phyloP scores from a whole-genome alignment of 2,329 filamentous ascomycete genomes.

The Metarhizium rileyi region DNA sequence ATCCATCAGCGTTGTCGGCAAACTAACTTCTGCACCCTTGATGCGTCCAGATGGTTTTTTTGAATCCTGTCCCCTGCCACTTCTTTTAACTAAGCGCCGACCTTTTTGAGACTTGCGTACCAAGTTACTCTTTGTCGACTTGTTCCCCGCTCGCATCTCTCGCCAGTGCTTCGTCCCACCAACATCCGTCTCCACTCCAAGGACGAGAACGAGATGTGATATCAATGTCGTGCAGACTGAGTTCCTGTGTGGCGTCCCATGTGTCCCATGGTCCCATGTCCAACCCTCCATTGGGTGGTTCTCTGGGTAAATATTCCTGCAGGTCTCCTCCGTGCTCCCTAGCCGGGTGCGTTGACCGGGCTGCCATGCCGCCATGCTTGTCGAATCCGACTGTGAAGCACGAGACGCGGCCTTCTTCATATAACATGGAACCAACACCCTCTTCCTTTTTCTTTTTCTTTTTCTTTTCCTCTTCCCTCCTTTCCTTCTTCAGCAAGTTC shows the following conservation, averaged over 20 bases:
- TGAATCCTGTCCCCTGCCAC: background rate
- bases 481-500: constrained; percentile 54
- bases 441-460: constrained; percentile 15
- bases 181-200: background rate
- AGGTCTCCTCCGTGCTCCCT: background rate
- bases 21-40: background rate
- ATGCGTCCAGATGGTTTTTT: background rate
- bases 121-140: background rate
- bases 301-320: background rate
- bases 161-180: background rate
- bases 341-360: background rate
- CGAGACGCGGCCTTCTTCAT: background rate
- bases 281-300: background rate
- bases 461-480: constrained; percentile 33
- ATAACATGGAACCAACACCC: constrained; percentile 3
- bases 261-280: background rate
- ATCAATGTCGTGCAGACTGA: background rate
- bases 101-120: background rate
- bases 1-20: background rate
- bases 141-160: background rate
- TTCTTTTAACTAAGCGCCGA: constrained; percentile 3
- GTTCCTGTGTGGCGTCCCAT: background rate
- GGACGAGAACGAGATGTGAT: background rate
- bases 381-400: background rate
- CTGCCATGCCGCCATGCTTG: background rate